phyloP scores from a whole-genome alignment of 2,329 filamentous ascomycete genomes.

The Botrytis paeoniae region DNA sequence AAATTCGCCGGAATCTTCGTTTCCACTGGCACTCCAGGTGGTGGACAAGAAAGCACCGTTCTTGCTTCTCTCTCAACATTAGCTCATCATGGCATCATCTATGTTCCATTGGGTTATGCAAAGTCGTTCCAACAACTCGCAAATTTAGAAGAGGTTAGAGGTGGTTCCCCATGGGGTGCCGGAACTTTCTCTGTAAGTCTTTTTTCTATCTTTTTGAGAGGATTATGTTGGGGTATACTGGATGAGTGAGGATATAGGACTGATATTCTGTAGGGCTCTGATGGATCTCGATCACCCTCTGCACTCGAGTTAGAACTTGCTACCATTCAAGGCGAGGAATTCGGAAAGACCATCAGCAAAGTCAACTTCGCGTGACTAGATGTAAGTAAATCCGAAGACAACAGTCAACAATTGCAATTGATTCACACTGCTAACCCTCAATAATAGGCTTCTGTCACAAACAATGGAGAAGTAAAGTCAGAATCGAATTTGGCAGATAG shows the following conservation, averaged over 20 bases:
- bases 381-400: conserved; percentile 34
- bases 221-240: not conserved
- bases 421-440: not conserved
- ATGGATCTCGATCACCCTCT: conserved; percentile 81
- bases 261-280: conserved; percentile 46
- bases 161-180: conserved; percentile 88
- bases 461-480: conserved; percentile 15
- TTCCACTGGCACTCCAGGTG: conserved; percentile 77
- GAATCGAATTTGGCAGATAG: not conserved
- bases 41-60: conserved; percentile 89
- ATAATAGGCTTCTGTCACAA: conserved; percentile 42
- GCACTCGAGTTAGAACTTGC: conserved; percentile 76
- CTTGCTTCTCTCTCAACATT: conserved; percentile 81
- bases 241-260: not conserved
- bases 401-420: not conserved
- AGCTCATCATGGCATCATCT: conserved; percentile 91
- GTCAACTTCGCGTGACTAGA: conserved; percentile 74
- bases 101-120: conserved; percentile 92
- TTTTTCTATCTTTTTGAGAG: not conserved
- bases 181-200: conserved; percentile 74
- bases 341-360: conserved; percentile 76
- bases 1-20: conserved; percentile 93
- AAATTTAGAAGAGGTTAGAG: conserved; percentile 75
- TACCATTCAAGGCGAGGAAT: conserved; percentile 76
- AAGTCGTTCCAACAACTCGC: conserved; percentile 68